phyloP scores from a whole-genome alignment of 1,284 basidiomycete genomes.

The Pseudozyma thailandica region DNA sequence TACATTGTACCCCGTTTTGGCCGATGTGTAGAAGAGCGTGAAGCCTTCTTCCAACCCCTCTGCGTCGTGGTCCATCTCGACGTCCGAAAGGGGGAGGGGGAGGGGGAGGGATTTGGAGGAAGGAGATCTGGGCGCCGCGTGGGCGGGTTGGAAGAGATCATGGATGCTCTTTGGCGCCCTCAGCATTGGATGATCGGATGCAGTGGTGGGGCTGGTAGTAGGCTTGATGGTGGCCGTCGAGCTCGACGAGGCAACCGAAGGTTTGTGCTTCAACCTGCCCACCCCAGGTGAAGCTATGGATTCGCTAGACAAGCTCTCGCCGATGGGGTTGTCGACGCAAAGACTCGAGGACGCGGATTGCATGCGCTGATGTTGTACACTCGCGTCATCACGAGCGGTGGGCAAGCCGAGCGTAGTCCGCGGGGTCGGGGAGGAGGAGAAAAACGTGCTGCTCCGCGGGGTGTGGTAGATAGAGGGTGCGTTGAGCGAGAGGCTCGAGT shows the following conservation, averaged over 20 bases:
- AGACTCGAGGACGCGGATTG: background rate
- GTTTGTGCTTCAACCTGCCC: background rate
- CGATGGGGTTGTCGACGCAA: background rate
- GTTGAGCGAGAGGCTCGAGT: constrained; percentile 36
- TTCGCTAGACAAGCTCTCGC: background rate
- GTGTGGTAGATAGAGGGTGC: constrained; percentile 56
- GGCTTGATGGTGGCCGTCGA: background rate
- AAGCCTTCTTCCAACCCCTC: constrained; percentile 49
- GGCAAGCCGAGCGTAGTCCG: constrained; percentile 14
- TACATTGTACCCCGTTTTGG: constrained; percentile 49
- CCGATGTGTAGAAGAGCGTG: constrained; percentile 58
- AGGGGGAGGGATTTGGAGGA: constrained; percentile 18
- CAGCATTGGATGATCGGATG: background rate
- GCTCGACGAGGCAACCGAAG: background rate
- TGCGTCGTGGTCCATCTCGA: background rate
- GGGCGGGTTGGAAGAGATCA: constrained; percentile 31
- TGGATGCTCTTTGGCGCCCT: constrained; percentile 41
- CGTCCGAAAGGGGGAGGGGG: background rate
- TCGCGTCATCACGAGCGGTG: constrained; percentile 2
- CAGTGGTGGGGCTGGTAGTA: background rate
- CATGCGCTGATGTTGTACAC: constrained; percentile 4
- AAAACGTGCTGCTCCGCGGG: constrained; percentile 50
- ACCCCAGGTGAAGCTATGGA: background rate
- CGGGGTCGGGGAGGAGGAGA: constrained; percentile 36
- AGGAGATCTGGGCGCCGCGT: constrained; percentile 8